Evolutionary conservation across 2,329 filamentous ascomycete genomes (phyloP), one percentile per base, ranked within the genome.

Genomic region (Pestalotiopsis sp.): DNA sequence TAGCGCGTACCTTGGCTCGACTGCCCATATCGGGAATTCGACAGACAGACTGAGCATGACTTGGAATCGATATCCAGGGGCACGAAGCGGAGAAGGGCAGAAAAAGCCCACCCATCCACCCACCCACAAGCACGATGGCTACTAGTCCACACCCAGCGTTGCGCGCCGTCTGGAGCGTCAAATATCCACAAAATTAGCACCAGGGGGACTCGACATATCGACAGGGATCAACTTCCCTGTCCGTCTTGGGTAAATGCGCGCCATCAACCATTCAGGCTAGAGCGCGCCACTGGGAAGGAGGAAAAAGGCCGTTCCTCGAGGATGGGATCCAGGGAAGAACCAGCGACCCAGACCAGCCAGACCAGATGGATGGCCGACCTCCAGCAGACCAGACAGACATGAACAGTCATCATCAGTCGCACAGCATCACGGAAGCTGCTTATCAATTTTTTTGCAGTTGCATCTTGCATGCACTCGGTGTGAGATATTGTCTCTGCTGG

Each of bases 171-270:
- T 66, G 52, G 35, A 66, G 64, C 52, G 20, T 30, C 22, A 20
- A 35, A 55, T 62, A 38, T 55, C 39, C 65, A 66, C 56, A 20
- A 66, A 52, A 61, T 66, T 66, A 66, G 65, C 57, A 62, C 56
- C 56, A 66, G 65, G 65, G 39, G 57, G 39, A n/a, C 44, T n/a
- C 24, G 39, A 35, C 22, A 44, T 35, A 52, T 57, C 24, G 24
- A 40, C 56, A 48, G 24, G 56, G 65, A 38, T 10, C n/a, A 2
- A 7, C 39, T 38, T 11, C 65, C 56, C 39, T 66, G 65, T 26
- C 61, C 40, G 56, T 66, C 52, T 66, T 48, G 56, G 44, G 38
- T 62, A 62, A 62, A 55, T 55, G 26, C 40, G 13, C 26, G 39
- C 64, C 17, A n/a, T 38, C 20, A 40, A 13, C 52, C 10, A 24